A percentile compares a stretch with the other conserved stretches of the same genome.
phyloP scores from a whole-genome alignment of 768 basidiomycete genomes.

The Auricularia sp. region DNA sequence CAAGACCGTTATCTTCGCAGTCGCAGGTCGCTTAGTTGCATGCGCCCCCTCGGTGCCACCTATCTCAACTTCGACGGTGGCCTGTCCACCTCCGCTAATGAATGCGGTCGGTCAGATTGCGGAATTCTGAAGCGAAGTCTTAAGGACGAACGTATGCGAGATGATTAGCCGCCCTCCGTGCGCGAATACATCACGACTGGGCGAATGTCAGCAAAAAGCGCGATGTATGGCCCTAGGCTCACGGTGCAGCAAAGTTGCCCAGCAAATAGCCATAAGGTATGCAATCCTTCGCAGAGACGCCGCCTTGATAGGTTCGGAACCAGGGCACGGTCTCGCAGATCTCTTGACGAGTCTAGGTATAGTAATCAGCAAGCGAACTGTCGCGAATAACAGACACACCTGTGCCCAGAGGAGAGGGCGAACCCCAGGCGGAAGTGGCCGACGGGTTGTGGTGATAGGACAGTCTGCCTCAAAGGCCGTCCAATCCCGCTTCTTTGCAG shows the following conservation, averaged over 20 bases:
- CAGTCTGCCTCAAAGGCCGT: no score
- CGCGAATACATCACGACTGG: constrained; percentile 60
- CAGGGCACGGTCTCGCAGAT: constrained; percentile 71
- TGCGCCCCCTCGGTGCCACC: constrained; percentile 16
- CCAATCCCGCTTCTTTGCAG: no score
- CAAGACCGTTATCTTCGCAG: constrained; percentile 19
- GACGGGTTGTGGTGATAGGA: not conserved
- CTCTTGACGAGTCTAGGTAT: constrained; percentile 64
- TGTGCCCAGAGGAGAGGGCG: not conserved
- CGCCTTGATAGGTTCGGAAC: constrained; percentile 61
- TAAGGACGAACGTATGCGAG: constrained; percentile 61
- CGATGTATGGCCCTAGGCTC: constrained; percentile 10
- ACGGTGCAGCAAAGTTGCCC: constrained; percentile 62
- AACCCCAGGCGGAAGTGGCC: not conserved
- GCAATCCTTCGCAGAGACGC: constrained; percentile 57
- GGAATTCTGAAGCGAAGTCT: not conserved
- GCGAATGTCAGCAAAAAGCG: constrained; percentile 3
- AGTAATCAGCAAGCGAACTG: not conserved
- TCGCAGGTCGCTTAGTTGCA: not conserved
- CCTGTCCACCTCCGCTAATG: constrained; percentile 60
- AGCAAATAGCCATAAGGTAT: constrained; percentile 71
- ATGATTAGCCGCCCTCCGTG: constrained; percentile 62
- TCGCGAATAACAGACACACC: not conserved
- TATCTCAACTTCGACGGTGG: constrained; percentile 37
- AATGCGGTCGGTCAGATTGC: not conserved